Base-by-base conservation (phyloP, 2,329 filamentous ascomycete genomes). In the Cladophialophora carrionii region DNA sequence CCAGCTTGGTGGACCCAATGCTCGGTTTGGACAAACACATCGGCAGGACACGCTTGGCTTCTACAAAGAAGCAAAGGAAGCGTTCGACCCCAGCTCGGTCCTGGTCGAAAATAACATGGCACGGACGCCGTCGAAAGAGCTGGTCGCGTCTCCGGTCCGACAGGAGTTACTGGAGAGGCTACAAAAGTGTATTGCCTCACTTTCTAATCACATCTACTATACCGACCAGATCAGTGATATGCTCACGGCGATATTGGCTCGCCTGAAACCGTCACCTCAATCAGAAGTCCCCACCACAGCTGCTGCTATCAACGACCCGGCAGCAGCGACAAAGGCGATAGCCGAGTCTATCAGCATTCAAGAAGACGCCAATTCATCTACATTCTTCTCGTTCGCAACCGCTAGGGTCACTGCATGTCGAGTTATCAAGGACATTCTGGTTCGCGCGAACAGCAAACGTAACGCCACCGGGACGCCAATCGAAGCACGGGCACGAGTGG, bases 161-260 rank as follows among this genome's bases (percentile, higher is more conserved):
- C 83, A 83, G 68, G 84, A 88, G 70, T 82, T 97, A 17, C 79
- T 96, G 31, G 77, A 81, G 37, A 85, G 88, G 34, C 83, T 98
- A 17, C 89, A 95, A 75, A 84, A 86, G 71, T 96, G 91, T 77
- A 92, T 97, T 67, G 92, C 92, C n/a, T 87, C 93, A 74, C 81
- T 99, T 31, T 92, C 93, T 2, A 96, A 91, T 0, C 95, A 99
- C 74, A 88, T 97, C 34, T 99, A 99, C 80, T 99, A 99, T 75
- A 91, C 91, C 1, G 94, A 98, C 72, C 95, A 99, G 77, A 91
- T 98, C 62, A 88, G 90, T 1, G 95, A 99, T 77, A 97, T 98
- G 92, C 87, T 97, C 58, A 85, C 88, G 22, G 87, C 91, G 0
- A 88, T 98, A 52, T 80, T 98, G 17, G 80, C 85, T 32, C 88